Conservation (phyloP, 176 grass and related monocot species). For the Cenchrus fungigraminus region DNA sequence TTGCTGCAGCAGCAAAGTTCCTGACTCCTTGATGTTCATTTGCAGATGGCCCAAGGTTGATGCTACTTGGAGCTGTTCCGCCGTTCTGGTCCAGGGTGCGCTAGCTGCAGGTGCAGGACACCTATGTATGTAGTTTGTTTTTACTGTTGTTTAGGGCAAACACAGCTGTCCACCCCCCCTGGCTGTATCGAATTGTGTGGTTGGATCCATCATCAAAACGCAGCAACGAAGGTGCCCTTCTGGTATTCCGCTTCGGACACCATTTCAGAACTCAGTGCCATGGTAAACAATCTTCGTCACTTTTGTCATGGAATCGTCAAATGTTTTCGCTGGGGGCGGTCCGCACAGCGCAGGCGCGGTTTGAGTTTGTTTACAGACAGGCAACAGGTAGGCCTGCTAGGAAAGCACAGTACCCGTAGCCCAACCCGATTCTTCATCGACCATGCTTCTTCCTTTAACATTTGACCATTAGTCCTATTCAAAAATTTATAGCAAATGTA, state of each 20-base stretch:
- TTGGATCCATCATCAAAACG: conserved; percentile 7
- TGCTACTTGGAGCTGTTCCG: not conserved
- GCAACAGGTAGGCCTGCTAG: too few species aligned
- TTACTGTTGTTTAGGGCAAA: not conserved
- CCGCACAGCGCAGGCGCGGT: not conserved
- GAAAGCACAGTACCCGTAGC: too few species aligned
- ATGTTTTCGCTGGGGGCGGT: not conserved
- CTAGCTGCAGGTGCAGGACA: not conserved
- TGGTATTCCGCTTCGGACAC: not conserved
- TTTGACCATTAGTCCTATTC: too few species aligned
- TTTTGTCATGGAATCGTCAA: not conserved
- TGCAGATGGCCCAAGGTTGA: conserved; percentile 43
- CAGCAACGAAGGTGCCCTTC: not conserved
- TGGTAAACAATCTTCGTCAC: not conserved
- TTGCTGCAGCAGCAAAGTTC: conserved; percentile 11
- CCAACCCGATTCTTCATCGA: too few species aligned
- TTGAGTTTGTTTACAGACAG: too few species aligned
- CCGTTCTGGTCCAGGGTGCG: not conserved
- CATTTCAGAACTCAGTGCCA: not conserved
- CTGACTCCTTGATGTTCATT: conserved; percentile 29
- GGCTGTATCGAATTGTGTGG: not conserved
- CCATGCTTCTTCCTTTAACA: too few species aligned
- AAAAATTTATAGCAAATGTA: too few species aligned
- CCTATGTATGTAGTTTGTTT: conserved; percentile 15
- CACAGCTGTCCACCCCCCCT: not conserved